A percentile compares a stretch with the other conserved stretches of the same genome.
phyloP scores from a whole-genome alignment of 331 rosid species.

The Prunus yedoensis region DNA sequence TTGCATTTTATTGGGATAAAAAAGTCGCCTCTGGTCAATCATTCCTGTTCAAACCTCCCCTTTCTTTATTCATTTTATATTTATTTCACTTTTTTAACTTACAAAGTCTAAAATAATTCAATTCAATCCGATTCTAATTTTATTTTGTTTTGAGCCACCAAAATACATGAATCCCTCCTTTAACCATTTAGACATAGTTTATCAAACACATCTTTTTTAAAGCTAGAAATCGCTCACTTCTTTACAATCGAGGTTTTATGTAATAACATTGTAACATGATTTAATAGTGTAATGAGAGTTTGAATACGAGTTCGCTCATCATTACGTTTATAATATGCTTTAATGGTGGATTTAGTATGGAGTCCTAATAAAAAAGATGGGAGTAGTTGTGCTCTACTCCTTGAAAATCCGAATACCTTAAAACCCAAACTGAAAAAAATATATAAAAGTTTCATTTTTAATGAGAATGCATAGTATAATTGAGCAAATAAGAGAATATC shows the following conservation, averaged over 20 bases:
- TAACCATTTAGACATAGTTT: too few relatives aligned
- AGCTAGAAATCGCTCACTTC: too few relatives aligned
- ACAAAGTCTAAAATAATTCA: neutral
- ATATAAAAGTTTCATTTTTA: too few relatives aligned
- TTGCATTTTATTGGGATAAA: conserved; percentile 26
- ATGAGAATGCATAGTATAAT: neutral
- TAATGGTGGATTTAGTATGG: too few relatives aligned
- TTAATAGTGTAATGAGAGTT: too few relatives aligned
- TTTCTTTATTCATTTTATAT: neutral
- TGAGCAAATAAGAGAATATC: neutral
- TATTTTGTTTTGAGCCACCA: too few relatives aligned
- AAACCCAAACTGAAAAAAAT: neutral
- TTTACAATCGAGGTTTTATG: too few relatives aligned
- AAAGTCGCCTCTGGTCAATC: conserved; percentile 20
- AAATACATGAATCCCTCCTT: too few relatives aligned
- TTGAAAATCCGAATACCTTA: neutral
- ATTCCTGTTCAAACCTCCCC: conserved; percentile 22
- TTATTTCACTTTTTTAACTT: neutral
- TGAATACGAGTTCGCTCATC: rapidly evolving
- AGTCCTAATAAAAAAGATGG: too few relatives aligned
- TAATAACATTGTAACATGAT: too few relatives aligned
- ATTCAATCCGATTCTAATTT: neutral
- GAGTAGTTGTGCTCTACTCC: neutral
- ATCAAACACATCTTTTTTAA: too few relatives aligned
- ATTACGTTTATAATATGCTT: too few relatives aligned